Conservation (phyloP, 768 basidiomycete species). For the Boletus tylopilopsis region DNA sequence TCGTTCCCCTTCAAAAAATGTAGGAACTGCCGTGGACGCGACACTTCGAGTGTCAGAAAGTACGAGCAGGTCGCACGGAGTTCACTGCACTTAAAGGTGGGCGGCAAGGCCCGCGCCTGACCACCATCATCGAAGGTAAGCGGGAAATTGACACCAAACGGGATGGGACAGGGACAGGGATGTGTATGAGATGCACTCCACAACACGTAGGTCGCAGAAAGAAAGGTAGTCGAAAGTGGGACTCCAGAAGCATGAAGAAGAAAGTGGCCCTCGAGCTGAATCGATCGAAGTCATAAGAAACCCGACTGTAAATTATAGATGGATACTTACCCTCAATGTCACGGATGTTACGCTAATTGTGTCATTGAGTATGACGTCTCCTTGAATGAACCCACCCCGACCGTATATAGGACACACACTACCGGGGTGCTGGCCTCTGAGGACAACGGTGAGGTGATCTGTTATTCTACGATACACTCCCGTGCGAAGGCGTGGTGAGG, state of each 20-base stretch:
- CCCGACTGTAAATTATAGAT: background rate
- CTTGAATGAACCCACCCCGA: constrained; percentile 19
- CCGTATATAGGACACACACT: constrained; percentile 20
- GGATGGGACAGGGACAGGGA: constrained; percentile 33
- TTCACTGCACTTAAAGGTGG: constrained; percentile 35
- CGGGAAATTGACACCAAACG: constrained; percentile 47
- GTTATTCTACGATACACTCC: constrained; percentile 31
- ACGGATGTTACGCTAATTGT: constrained; percentile 15
- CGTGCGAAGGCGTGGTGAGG: background rate
- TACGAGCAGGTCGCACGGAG: constrained; percentile 41
- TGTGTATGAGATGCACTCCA: constrained; percentile 16
- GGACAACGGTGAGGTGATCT: constrained; percentile 20
- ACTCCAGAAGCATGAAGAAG: constrained; percentile 12
- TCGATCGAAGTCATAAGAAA: background rate
- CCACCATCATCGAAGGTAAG: constrained; percentile 39
- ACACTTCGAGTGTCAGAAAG: constrained; percentile 41
- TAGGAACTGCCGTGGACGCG: constrained; percentile 36
- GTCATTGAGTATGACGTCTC: constrained; percentile 20
- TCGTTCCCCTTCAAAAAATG: constrained; percentile 45
- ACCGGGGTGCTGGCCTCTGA: constrained; percentile 23
- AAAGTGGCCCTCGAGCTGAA: constrained; percentile 26
- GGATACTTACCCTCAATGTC: constrained; percentile 18
- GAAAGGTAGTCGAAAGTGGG: constrained; percentile 14
- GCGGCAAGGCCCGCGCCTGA: constrained; percentile 41
- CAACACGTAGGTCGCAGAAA: constrained; percentile 15